phyloP scores from a whole-genome alignment of 495 filamentous ascomycete species.

The Astrothelium macrocarpum region DNA sequence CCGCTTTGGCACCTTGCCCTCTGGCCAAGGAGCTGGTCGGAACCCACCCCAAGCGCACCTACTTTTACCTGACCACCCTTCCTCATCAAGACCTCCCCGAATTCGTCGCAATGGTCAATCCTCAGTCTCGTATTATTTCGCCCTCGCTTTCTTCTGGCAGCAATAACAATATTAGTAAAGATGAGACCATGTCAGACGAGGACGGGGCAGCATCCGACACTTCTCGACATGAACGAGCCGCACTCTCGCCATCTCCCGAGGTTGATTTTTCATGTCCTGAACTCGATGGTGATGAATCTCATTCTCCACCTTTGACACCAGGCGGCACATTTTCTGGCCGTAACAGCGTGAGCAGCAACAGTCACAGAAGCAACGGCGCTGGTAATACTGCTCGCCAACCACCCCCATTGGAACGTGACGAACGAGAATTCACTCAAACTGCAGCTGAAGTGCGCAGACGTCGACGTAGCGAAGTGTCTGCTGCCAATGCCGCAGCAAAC shows the following conservation, averaged over 20 bases:
- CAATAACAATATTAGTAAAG: neutral
- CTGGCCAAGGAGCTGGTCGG: slow-evolving; percentile 85
- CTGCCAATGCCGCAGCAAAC: slow-evolving; percentile 29
- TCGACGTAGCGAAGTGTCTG: slow-evolving; percentile 61
- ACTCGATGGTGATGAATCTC: slow-evolving; percentile 62
- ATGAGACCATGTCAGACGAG: slow-evolving; percentile 31
- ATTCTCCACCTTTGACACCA: slow-evolving; percentile 41
- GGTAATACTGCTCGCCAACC: slow-evolving; percentile 37
- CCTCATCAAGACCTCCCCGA: slow-evolving; percentile 73
- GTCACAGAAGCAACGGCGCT: slow-evolving; percentile 54
- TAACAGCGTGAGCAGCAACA: slow-evolving; percentile 29
- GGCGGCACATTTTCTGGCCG: slow-evolving; percentile 50
- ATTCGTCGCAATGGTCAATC: slow-evolving; percentile 36
- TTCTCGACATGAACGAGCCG: slow-evolving; percentile 51
- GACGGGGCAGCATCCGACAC: slow-evolving; percentile 56
- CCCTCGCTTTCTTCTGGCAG: slow-evolving; percentile 68
- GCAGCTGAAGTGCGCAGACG: slow-evolving; percentile 34
- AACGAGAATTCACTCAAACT: slow-evolving; percentile 93
- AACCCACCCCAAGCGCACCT: slow-evolving; percentile 87
- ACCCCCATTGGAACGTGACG: slow-evolving; percentile 87
- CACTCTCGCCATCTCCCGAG: slow-evolving; percentile 82
- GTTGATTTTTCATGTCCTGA: slow-evolving; percentile 84
- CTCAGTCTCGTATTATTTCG: slow-evolving; percentile 51
- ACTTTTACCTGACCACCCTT: slow-evolving; percentile 84
- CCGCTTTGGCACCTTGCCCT: slow-evolving; percentile 70